Evolutionary conservation across 495 filamentous ascomycete species (phyloP).

Genomic region (Podospora conica): DNA sequence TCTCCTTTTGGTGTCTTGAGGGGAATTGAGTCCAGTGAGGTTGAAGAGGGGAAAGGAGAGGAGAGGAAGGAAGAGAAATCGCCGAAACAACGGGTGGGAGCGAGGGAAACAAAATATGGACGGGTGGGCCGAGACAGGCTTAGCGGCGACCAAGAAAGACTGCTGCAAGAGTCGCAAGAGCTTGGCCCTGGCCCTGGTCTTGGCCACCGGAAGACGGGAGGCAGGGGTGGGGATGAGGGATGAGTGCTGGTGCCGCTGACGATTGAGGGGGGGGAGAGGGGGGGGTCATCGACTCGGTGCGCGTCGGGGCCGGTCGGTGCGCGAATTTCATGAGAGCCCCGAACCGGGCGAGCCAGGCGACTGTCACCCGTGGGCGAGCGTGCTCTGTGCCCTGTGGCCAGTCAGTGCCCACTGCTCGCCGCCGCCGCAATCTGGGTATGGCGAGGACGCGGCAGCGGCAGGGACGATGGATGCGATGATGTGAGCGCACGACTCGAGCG

Average conservation of each 20-base stretch:
- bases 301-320: not conserved
- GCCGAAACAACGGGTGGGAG: slow-evolving; percentile 14
- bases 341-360: not conserved
- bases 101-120: slow-evolving; percentile 27
- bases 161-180: slow-evolving; percentile 16
- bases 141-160: slow-evolving; percentile 6
- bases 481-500: not conserved
- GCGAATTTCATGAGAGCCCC: not conserved
- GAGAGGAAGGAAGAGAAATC: slow-evolving; percentile 11
- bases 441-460: not conserved
- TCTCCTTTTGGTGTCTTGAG: slow-evolving; percentile 18
- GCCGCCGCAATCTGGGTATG: not conserved
- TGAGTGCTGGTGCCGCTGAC: not conserved
- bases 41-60: slow-evolving; percentile 21
- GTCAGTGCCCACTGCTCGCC: no score
- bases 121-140: slow-evolving; percentile 7
- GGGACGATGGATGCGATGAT: not conserved
- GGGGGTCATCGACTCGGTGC: no score
- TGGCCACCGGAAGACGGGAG: slow-evolving; percentile 19
- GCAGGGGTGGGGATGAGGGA: not conserved
- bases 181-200: slow-evolving; percentile 4
- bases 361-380: no score
- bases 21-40: slow-evolving; percentile 27
- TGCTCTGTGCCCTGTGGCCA: not conserved
- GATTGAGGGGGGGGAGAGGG: not conserved